Base-by-base conservation (phyloP, 257 asterid genomes). In the Salvia hispanica region DNA sequence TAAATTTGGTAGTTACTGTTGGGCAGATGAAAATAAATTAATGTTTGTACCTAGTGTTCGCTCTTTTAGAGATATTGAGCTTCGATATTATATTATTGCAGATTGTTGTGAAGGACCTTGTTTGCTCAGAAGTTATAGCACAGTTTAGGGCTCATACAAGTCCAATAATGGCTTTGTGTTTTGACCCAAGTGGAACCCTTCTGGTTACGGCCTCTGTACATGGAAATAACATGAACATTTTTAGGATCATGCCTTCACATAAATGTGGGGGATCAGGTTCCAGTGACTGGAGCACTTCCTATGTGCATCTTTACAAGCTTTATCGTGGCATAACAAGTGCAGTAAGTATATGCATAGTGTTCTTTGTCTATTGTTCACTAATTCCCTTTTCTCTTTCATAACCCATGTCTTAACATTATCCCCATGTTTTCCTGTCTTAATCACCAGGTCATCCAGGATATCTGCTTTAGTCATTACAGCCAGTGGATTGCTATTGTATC, bases 131-230 rank as follows among this genome's bases (percentile, higher is more conserved):
- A 68, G 78, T 88, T 73, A 71, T 86, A 73, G 74, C 90, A 9
- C 93, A 88, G 71, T 88, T 88, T 72, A 84, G 90, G 82, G 95
- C 95, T 66, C 93, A 88, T 79, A 73, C 81, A 6, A 85, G 88
- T 76, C 90, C 95, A 14, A 85, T 88, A 78, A 85, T 92, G 59
- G 90, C 92, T 78, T 55, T 88, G 62, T 85, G 92, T 72, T 88
- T 88, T 48, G 95, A 88, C 67, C 88, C 88, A 10, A 85, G 90
- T 72, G 90, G 92, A 63, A 85, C 95, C 56, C 87, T 85, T 80
- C 79, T 83, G 66, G 90, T 88, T 70, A 86, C 95, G 40, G 87
- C 93, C 65, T 85, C 95, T 57, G 79, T 85, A 54, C 90, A 84
- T 77, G 95, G 95, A 72, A 77, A 88, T 75, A 84, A 79, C 79